A percentile compares a stretch with the other conserved stretches of the same genome.
Conservation (phyloP, 495 filamentous ascomycete genomes). For the Platismatia glauca region DNA sequence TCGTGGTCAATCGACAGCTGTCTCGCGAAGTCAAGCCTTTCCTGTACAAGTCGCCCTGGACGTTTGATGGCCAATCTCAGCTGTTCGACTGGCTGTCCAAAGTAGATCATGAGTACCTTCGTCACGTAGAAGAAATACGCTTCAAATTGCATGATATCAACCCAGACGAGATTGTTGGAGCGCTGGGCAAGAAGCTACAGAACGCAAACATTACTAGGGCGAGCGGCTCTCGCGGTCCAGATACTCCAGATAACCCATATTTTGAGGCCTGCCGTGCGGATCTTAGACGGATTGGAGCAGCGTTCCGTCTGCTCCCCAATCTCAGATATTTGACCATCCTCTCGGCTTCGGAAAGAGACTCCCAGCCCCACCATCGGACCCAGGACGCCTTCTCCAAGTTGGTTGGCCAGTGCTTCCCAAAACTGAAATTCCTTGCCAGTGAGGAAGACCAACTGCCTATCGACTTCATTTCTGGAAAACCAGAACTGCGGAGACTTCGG, state of each 20-base stretch:
- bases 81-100: conserved; percentile 21
- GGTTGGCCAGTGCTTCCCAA: conserved; percentile 18
- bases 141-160: conserved; percentile 25
- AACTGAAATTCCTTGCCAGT: conserved; percentile 14
- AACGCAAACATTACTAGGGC: conserved; percentile 16
- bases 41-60: conserved; percentile 19
- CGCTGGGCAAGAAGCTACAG: conserved; percentile 20
- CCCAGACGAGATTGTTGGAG: conserved; percentile 22
- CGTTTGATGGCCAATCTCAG: conserved; percentile 24
- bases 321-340: conserved; percentile 23
- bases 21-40: conserved; percentile 23
- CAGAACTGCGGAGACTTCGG: conserved; percentile 18
- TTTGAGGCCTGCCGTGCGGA: conserved; percentile 23
- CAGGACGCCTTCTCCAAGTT: conserved; percentile 19
- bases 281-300: conserved; percentile 14
- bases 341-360: conserved; percentile 11
- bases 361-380: conserved; percentile 17
- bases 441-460: conserved; percentile 15
- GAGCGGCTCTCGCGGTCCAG: conserved; percentile 5
- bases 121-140: conserved; percentile 15
- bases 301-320: conserved; percentile 16
- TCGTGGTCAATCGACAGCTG: conserved; percentile 19
- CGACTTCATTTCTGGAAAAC: conserved; percentile 15
- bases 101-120: conserved; percentile 20
- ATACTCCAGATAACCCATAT: conserved; percentile 21